phyloP scores from a whole-genome alignment of 768 basidiomycete genomes.

The Hygrocybe coccinea region DNA sequence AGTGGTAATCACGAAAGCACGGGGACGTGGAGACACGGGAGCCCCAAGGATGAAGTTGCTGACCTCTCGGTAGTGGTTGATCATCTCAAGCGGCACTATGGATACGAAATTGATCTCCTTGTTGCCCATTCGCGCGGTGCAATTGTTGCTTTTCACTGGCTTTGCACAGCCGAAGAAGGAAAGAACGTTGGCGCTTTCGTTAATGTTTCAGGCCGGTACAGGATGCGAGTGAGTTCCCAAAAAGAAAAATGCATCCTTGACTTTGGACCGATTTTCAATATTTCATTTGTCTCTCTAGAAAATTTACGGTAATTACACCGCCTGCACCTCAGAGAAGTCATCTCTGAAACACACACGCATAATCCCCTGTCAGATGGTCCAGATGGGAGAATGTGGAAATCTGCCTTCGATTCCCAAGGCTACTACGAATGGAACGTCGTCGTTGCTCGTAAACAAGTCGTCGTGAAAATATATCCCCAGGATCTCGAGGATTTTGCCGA shows the following conservation, averaged over 20 bases:
- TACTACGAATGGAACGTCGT: constrained; percentile 57
- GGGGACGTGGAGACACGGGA: constrained; percentile 60
- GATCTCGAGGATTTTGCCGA: constrained; percentile 57
- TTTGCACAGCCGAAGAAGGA: constrained; percentile 59
- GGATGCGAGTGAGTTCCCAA: constrained; percentile 59
- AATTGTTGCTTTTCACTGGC: constrained; percentile 62
- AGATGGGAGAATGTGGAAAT: constrained; percentile 38
- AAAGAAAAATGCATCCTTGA: background rate
- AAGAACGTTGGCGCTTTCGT: constrained; percentile 55
- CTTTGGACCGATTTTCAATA: background rate
- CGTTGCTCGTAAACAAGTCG: constrained; percentile 60
- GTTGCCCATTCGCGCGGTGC: constrained; percentile 79
- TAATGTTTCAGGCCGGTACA: constrained; percentile 72
- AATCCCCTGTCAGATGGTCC: constrained; percentile 24
- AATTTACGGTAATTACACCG: constrained; percentile 37
- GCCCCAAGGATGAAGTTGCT: constrained; percentile 53
- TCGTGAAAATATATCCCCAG: constrained; percentile 49
- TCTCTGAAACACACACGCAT: constrained; percentile 10
- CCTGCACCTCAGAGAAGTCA: constrained; percentile 5
- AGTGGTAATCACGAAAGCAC: constrained; percentile 78
- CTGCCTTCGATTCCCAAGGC: constrained; percentile 51
- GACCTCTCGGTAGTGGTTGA: constrained; percentile 64
- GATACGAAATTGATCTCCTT: constrained; percentile 64
- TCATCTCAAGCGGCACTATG: constrained; percentile 52
- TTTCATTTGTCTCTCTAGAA: constrained; percentile 28